Evolutionary conservation across 163 green algal genomes (phyloP).

Genomic region (Scenedesmus sp.): DNA sequence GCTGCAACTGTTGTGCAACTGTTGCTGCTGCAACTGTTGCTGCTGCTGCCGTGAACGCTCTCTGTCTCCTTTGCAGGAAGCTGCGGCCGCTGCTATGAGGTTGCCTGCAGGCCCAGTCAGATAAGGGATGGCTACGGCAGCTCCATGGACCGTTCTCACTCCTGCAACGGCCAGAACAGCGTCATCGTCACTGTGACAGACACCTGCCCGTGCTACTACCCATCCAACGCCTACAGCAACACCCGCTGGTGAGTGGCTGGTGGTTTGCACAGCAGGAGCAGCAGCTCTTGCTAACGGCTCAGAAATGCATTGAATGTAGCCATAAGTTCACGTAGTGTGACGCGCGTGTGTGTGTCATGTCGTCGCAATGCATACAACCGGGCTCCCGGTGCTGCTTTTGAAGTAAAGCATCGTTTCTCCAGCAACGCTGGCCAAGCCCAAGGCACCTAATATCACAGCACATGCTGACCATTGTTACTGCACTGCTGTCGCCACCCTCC

Average conservation of each 20-base stretch:
- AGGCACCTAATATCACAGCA: too few species aligned
- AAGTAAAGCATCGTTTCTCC: too few species aligned
- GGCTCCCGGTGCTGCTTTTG: too few species aligned
- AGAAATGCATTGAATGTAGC: too few species aligned
- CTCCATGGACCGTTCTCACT: constrained; percentile 55
- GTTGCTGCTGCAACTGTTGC: too few species aligned
- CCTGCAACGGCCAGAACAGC: constrained; percentile 52
- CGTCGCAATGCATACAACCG: too few species aligned
- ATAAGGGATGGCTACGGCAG: constrained; percentile 27
- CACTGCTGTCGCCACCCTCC: neutral
- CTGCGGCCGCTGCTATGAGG: constrained; percentile 42
- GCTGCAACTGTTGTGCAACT: too few species aligned
- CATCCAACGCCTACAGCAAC: constrained; percentile 56
- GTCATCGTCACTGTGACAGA: constrained; percentile 66
- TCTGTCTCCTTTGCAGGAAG: neutral
- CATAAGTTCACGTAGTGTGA: too few species aligned
- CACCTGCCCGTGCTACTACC: constrained; percentile 59
- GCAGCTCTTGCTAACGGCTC: too few species aligned
- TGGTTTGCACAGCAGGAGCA: too few species aligned
- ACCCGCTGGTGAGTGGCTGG: constrained; percentile 57
- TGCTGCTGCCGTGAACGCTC: neutral
- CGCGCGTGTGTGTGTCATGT: too few species aligned
- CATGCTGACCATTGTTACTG: neutral
- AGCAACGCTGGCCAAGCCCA: too few species aligned
- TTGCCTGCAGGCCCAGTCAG: constrained; percentile 1